Evolutionary conservation across 208 protist species (phyloP), one percentile per base, ranked within the genome.

Genomic region (Plasmodiophora brassicae): DNA sequence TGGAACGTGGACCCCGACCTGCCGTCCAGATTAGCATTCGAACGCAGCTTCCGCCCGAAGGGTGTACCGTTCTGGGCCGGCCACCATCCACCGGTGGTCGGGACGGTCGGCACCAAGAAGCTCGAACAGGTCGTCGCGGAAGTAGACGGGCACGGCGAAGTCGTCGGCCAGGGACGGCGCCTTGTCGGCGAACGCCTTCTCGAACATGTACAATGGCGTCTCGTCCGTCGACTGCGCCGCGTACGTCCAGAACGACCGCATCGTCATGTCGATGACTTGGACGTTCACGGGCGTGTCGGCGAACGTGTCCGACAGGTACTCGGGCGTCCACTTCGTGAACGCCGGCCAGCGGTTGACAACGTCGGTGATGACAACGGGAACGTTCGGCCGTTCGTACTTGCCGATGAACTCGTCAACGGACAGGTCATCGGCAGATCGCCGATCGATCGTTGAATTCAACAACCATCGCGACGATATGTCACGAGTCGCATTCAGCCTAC

Each of bases 1-100:
- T 90, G 88, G 54, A 87, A 90, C 32, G 32, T n/a, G 1, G 39
- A 71, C 45, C 88, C 88, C 10, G 84, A 88, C 25, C 88, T 54
- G 1, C 45, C 38, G 14, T 54, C 86, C 25, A 45, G 71, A 14
- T 20, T 20, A 32, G 25, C 8, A 36, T 20, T 41, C 32, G 22
- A 39, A 20, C 36, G 25, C 5, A 22, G 25, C 14, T 25, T 57
- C 25, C 50, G 25, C 50, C 25, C 50, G 25, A 57, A 57, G 25
- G 25, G 25, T 25, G 25, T 25, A 57, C 50, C 50, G 14, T 57
- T 22, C 50, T n/a, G 50, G 50, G 54, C 85, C 86, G 0, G 46
- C 10, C 32, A 88, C 57, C 28, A 89, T 60, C 87, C 87, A 89
- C 5, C 87, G 87, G 41, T 60, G 36, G 39, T 89, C 87, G 28